These are phyloP conservation scores for Phytophthora litchii DNA, from an alignment of 352 stramenopile species.

Conservation along the genomic window DNA sequence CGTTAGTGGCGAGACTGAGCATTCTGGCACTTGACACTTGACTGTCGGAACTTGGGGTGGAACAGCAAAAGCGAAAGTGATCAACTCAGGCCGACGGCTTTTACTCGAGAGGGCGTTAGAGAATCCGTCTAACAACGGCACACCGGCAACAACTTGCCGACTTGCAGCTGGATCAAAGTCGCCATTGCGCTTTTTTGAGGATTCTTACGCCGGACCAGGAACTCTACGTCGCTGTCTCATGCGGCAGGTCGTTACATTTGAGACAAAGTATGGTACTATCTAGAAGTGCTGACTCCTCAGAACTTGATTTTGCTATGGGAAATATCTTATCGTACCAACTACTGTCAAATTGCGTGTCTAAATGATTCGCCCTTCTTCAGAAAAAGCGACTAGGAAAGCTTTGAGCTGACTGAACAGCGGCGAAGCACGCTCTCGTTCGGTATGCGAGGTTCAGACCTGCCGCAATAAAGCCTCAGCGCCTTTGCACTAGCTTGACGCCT, in stretches of 20 bases:
- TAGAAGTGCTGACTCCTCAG: constrained; percentile 2
- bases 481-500: neutral
- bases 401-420: neutral
- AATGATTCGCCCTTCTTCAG: neutral
- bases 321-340: neutral
- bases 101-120: neutral
- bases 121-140: constrained; percentile 1
- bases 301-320: constrained; percentile 3
- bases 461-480: neutral
- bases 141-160: constrained; percentile 1
- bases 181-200: constrained; percentile 11
- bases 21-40: constrained; percentile 1
- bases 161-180: neutral
- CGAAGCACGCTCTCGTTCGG: neutral
- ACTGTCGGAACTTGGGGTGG: neutral
- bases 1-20: constrained; percentile 22
- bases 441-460: neutral
- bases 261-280: neutral
- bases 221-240: neutral
- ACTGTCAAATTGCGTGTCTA: constrained; percentile 1
- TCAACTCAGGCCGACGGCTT: neutral
- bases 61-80: constrained; percentile 26
- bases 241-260: neutral
- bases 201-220: neutral
- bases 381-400: neutral